Evolutionary conservation across 140 eudicot genomes (phyloP).

Genomic region (Ambrosia hybrid): DNA sequence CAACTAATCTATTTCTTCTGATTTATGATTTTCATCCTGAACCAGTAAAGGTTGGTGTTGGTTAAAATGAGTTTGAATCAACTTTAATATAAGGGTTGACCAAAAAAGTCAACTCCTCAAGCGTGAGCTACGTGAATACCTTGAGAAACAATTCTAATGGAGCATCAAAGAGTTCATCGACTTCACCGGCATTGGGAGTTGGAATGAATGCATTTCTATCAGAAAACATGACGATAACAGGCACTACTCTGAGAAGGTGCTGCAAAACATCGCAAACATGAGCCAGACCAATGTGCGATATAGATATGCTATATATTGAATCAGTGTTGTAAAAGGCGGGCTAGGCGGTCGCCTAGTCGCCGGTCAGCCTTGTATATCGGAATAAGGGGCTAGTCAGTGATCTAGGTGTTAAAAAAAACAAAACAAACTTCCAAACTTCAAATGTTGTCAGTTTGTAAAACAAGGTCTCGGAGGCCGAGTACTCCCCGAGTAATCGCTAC

Average conservation of each 20-base stretch:
- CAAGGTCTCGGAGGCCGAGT: too few relatives aligned
- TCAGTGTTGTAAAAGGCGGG: too few relatives aligned
- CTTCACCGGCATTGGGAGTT: constrained; percentile 69
- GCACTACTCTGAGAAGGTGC: constrained; percentile 85
- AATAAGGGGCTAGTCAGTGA: too few relatives aligned
- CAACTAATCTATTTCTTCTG: constrained; percentile 89
- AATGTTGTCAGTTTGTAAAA: too few relatives aligned
- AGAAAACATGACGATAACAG: constrained; percentile 81
- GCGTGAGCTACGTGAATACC: constrained; percentile 40
- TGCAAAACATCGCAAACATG: constrained; percentile 29
- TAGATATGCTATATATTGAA: too few relatives aligned
- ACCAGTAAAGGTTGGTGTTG: constrained; percentile 11
- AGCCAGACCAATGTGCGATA: not conserved
- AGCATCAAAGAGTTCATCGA: constrained; percentile 81
- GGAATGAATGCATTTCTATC: constrained; percentile 70
- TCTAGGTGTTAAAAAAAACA: too few relatives aligned
- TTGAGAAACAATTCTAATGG: constrained; percentile 92
- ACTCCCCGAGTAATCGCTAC: too few relatives aligned
- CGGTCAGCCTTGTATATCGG: too few relatives aligned
- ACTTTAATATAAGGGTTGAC: not conserved
- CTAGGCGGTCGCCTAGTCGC: too few relatives aligned
- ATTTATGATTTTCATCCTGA: constrained; percentile 78
- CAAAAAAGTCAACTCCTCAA: not conserved
- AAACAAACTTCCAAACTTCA: too few relatives aligned
- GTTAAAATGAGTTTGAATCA: not conserved